Base-by-base conservation (phyloP, 2,329 filamentous ascomycete species). In the Alternaria sp. region DNA sequence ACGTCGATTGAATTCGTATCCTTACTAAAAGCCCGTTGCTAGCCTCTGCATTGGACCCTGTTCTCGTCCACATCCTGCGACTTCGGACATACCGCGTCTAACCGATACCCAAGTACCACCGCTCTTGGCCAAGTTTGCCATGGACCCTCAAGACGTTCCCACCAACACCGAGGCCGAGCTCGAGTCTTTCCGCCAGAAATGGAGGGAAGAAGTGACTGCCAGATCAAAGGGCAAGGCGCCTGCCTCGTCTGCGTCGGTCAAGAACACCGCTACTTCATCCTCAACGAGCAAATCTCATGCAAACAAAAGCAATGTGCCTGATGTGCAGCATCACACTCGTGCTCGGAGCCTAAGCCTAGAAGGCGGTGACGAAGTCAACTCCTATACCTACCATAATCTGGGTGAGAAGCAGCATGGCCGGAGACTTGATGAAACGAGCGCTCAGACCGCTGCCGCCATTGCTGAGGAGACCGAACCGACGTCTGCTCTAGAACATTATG, bases 401-500 rank as follows among this genome's bases (percentile, higher is more conserved):
- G 81, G 80, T 8, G 79, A 83, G 61, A 81, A 80, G 66, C 79
- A 82, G 47, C 79, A 81, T 54, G 78, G 78, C 22, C 70, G 81
- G 51, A 78, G 75, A 58, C 69, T 83, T 44, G 80, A 79, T 66
- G 80, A 82, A 53, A 76, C 78, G 78, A 70, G 80, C 62, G 68
- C 78, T 30, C 62, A 68, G 41, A 58, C 67, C 22, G 66, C 68
- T 49, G 68, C 76, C 62, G 67, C 77, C 60, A 66, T 75, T 4
- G 61, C 68, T 11, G 65, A 62, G 22, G 73, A 64, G 18, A 66
- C 75, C 59, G 86, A 90, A 68, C 91, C 91, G 5, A 82, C 83
- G 22, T 91, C 94, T 11, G 95, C 95, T 0, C 80, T 99, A 16
- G 95, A 98, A 70, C 92, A 97, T 77, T 98, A 95, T 72, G 95